Evolutionary conservation across 495 filamentous ascomycete genomes (phyloP).

Genomic region (Aspergillus haitiensis): DNA sequence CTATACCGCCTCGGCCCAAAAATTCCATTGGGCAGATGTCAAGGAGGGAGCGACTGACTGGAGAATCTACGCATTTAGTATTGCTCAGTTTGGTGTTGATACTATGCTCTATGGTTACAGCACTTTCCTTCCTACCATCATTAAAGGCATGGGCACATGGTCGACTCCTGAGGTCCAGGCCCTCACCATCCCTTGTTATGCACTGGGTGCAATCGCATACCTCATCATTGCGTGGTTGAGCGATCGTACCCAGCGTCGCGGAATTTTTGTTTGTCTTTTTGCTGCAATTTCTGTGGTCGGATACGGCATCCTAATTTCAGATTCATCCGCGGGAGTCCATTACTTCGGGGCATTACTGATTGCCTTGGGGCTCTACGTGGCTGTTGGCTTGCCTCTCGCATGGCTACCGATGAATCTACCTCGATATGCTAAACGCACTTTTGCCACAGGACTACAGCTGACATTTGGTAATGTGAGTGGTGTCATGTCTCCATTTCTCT

Average conservation of each 20-base stretch:
- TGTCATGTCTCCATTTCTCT: constrained; percentile 65
- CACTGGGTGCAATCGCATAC: constrained; percentile 65
- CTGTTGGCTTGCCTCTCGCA: constrained; percentile 67
- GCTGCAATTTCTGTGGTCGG: constrained; percentile 62
- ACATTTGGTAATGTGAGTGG: constrained; percentile 65
- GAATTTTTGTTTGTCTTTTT: constrained; percentile 58
- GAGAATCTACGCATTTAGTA: constrained; percentile 67
- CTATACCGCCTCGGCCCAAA: constrained; percentile 58
- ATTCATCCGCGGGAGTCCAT: constrained; percentile 59
- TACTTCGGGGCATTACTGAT: constrained; percentile 74
- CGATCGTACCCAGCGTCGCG: constrained; percentile 62
- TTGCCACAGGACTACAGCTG: constrained; percentile 67
- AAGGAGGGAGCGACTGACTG: constrained; percentile 56
- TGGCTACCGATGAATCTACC: constrained; percentile 63
- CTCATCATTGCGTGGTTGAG: constrained; percentile 60
- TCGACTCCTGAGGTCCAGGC: constrained; percentile 63
- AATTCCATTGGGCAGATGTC: constrained; percentile 60
- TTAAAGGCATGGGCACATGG: constrained; percentile 65
- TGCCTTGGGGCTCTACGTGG: constrained; percentile 68
- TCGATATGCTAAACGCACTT: constrained; percentile 70
- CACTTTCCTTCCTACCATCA: constrained; percentile 78
- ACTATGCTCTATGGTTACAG: constrained; percentile 77
- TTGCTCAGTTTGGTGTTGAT: constrained; percentile 65
- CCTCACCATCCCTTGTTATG: constrained; percentile 77
- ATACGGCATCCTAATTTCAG: constrained; percentile 64